Evolutionary conservation across 2,329 filamentous ascomycete genomes (phyloP).

Genomic region (Paecilomyces niveus): DNA sequence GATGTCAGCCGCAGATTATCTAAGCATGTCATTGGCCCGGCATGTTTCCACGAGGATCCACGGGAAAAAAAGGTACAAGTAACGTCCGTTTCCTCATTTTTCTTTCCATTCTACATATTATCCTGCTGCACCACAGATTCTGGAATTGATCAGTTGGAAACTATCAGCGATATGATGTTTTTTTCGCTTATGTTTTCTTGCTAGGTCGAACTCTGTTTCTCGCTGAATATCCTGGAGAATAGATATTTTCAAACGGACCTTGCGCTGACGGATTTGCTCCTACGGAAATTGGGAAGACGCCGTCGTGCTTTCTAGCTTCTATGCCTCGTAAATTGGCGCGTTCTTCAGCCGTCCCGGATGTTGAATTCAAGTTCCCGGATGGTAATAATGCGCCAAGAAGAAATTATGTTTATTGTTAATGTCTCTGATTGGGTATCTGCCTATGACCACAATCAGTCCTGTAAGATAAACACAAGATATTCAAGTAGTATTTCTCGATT

Average conservation of each 20-base stretch:
- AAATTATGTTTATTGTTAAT: background rate
- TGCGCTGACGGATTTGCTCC: too few species aligned
- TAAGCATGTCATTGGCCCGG: background rate
- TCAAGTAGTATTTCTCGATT: background rate
- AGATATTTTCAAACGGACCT: too few species aligned
- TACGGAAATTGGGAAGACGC: too few species aligned
- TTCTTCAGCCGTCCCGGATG: background rate
- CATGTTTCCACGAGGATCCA: background rate
- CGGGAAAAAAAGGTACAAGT: background rate
- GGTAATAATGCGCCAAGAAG: background rate
- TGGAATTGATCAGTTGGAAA: background rate
- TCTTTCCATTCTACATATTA: background rate
- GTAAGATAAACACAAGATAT: background rate
- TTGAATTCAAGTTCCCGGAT: background rate
- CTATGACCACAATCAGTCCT: background rate
- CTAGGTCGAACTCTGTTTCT: background rate
- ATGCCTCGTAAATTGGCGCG: background rate
- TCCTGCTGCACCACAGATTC: background rate
- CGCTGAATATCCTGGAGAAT: too few species aligned
- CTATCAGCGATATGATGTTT: background rate
- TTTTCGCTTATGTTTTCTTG: background rate
- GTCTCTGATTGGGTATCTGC: background rate
- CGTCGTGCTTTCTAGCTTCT: too few species aligned
- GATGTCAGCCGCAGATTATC: conserved; percentile 5
- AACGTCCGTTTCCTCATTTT: background rate